Conservation (phyloP, 352 stramenopile genomes). For the Globisporangium paddicum region DNA sequence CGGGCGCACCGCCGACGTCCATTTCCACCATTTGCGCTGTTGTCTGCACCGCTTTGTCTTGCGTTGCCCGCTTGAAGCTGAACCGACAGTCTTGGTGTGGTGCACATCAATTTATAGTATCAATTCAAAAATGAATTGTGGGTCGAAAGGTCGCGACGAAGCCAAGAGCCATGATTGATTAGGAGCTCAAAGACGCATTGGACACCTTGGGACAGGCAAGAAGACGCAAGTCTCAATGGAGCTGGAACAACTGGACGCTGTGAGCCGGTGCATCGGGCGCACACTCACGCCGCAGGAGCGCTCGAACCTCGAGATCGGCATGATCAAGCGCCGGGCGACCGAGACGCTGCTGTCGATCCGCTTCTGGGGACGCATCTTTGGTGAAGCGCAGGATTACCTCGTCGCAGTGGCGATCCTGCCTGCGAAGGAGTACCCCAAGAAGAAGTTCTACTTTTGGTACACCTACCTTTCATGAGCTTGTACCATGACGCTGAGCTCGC, state of each 20-base stretch:
- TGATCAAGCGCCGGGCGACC: slow-evolving; percentile 62
- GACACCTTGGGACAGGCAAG: background rate
- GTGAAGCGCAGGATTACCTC: slow-evolving; percentile 67
- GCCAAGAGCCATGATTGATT: slow-evolving; percentile 1
- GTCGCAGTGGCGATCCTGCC: slow-evolving; percentile 52
- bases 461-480: background rate
- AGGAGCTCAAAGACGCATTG: background rate
- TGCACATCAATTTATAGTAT: background rate
- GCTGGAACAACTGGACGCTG: slow-evolving; percentile 68
- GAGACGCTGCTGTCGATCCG: slow-evolving; percentile 58
- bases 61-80: slow-evolving; percentile 1
- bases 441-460: slow-evolving; percentile 86
- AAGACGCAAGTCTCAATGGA: slow-evolving; percentile 35
- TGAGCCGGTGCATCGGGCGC: slow-evolving; percentile 60
- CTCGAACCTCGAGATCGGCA: slow-evolving; percentile 69
- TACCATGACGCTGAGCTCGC: background rate
- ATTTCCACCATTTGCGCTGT: background rate
- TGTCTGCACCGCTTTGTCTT: background rate
- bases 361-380: slow-evolving; percentile 67
- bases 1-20: slow-evolving; percentile 24
- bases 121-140: slow-evolving; percentile 2
- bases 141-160: background rate
- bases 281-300: slow-evolving; percentile 71
- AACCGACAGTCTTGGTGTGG: background rate
- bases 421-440: slow-evolving; percentile 64